Evolutionary conservation across 495 filamentous ascomycete genomes (phyloP).

Genomic region (Cercophora sp.): DNA sequence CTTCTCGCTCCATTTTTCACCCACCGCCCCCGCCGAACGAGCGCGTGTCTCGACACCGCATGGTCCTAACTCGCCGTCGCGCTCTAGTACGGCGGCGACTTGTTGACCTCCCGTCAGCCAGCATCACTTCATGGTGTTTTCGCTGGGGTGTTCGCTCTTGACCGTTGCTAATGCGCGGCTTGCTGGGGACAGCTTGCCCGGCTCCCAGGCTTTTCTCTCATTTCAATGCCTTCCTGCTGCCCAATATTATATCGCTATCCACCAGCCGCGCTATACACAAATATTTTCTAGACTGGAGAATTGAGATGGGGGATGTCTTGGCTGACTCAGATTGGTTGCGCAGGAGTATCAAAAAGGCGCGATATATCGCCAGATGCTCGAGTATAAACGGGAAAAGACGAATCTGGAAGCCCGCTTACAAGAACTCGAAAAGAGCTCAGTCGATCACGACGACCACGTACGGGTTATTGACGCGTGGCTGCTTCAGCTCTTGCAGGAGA

Average conservation of each 20-base stretch:
- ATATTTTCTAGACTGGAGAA: slow-evolving; percentile 17
- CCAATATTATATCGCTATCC: slow-evolving; percentile 20
- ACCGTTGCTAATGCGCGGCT: slow-evolving; percentile 47
- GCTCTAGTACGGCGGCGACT: slow-evolving; percentile 5
- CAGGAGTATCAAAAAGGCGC: slow-evolving; percentile 97
- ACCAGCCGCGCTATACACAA: slow-evolving; percentile 28
- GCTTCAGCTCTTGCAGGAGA: slow-evolving; percentile 84
- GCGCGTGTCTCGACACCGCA: slow-evolving; percentile 12
- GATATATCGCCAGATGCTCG: slow-evolving; percentile 94
- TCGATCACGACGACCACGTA: slow-evolving; percentile 86
- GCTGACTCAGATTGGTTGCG: slow-evolving; percentile 23
- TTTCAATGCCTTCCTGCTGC: slow-evolving; percentile 20
- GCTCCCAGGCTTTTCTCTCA: slow-evolving; percentile 24
- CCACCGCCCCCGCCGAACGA: slow-evolving; percentile 4
- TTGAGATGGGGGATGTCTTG: slow-evolving; percentile 23
- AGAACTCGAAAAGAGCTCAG: slow-evolving; percentile 68
- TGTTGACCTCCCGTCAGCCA: slow-evolving; percentile 15
- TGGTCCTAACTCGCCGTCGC: slow-evolving; percentile 9
- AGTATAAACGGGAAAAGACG: slow-evolving; percentile 86
- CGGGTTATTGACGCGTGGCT: slow-evolving; percentile 89
- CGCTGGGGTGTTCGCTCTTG: slow-evolving; percentile 30
- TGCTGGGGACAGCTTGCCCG: slow-evolving; percentile 41
- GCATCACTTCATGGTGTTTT: slow-evolving; percentile 24
- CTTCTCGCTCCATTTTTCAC: slow-evolving; percentile 18
- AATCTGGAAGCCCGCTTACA: slow-evolving; percentile 71